Conservation (phyloP, 2,329 filamentous ascomycete genomes). For the Periconia macrospinosa region DNA sequence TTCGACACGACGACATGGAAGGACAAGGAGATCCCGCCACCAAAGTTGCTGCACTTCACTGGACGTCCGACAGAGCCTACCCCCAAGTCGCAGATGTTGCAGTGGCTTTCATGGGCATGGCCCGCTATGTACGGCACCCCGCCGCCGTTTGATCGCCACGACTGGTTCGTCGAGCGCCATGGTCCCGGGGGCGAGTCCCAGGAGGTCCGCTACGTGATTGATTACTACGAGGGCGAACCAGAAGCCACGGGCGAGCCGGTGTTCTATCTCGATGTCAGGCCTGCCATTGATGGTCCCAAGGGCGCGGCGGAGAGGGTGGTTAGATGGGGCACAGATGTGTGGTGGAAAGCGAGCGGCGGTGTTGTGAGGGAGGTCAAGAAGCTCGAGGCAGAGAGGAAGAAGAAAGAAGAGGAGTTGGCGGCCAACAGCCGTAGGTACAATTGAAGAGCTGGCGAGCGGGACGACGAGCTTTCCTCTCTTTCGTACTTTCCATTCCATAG, state of each 20-base stretch:
- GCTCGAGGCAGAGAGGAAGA: conserved; percentile 32
- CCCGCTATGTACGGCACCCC: conserved; percentile 77
- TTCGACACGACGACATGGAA: conserved; percentile 41
- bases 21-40: conserved; percentile 51
- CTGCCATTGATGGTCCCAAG: conserved; percentile 79
- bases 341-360: conserved; percentile 85
- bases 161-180: conserved; percentile 88
- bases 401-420: conserved; percentile 26
- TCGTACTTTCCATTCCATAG: no score
- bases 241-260: conserved; percentile 88
- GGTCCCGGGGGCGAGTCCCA: conserved; percentile 63
- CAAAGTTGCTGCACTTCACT: conserved; percentile 82
- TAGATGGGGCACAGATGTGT: conserved; percentile 89
- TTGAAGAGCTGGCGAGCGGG: conserved; percentile 1
- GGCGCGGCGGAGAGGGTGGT: conserved; percentile 80
- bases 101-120: conserved; percentile 76
- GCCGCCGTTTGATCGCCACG: conserved; percentile 92
- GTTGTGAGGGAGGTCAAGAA: conserved; percentile 56
- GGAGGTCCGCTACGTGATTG: conserved; percentile 92
- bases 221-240: conserved; percentile 86
- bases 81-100: conserved; percentile 84
- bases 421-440: conserved; percentile 30
- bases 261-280: conserved; percentile 92
- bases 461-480: no score
- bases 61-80: conserved; percentile 87